Percentiles rank a stretch among this genome's conserved stretches.
Conservation (phyloP, 2,329 filamentous ascomycete genomes). For the Fusarium sp. region DNA sequence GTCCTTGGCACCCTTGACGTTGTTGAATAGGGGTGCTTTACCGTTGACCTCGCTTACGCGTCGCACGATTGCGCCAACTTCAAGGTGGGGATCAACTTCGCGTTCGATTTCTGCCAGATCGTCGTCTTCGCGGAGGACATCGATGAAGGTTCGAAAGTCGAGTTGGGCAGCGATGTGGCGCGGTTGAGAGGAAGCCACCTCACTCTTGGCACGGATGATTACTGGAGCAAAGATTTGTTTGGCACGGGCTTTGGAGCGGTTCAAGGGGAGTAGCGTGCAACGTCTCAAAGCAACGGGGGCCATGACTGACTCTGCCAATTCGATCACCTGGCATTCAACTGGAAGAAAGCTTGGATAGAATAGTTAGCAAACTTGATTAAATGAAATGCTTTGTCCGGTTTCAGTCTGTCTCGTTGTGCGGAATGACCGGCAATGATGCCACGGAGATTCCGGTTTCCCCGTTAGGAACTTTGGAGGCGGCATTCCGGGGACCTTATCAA, state of each 20-base stretch:
- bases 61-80: slow-evolving; percentile 58
- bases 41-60: slow-evolving; percentile 56
- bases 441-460: background rate
- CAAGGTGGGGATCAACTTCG: slow-evolving; percentile 55
- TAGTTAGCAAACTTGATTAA: background rate
- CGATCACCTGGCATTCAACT: background rate
- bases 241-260: background rate
- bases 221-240: background rate
- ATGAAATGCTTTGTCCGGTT: background rate
- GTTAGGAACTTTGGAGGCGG: background rate
- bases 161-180: slow-evolving; percentile 1
- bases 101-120: slow-evolving; percentile 57
- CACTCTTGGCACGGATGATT: background rate
- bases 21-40: slow-evolving; percentile 63
- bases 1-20: slow-evolving; percentile 55
- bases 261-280: background rate
- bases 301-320: background rate
- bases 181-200: background rate
- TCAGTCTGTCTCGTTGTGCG: background rate
- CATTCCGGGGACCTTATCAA: background rate
- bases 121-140: slow-evolving; percentile 42
- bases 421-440: background rate
- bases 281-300: background rate
- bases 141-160: slow-evolving; percentile 24
- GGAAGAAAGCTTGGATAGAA: background rate